Percentiles rank a stretch among this genome's conserved stretches.
Evolutionary conservation across 164 flowering plant genomes (phyloP).

Genomic region (grape (Vitis vinifera)): ASM3070453v1 NC_081805.1:27464001-27464500

Average conservation of each 20-base stretch:
- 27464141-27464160: slow-evolving; percentile 87
- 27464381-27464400: slow-evolving; percentile 98
- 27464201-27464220: slow-evolving; percentile 90
- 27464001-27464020: slow-evolving; percentile 40
- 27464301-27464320: slow-evolving; percentile 75
- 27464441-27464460: slow-evolving; percentile 82
- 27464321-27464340: slow-evolving; percentile 78
- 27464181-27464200: slow-evolving; percentile 64
- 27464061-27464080: slow-evolving; percentile 96
- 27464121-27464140: slow-evolving; percentile 94
- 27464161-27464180: slow-evolving; percentile 77
- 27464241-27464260: slow-evolving; percentile 78
- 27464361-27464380: slow-evolving; percentile 70
- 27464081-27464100: slow-evolving; percentile 95
- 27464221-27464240: slow-evolving; percentile 87
- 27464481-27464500: slow-evolving; percentile 82
- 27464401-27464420: slow-evolving; percentile 74
- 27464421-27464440: slow-evolving; percentile 80
- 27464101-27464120: slow-evolving; percentile 84
- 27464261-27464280: slow-evolving; percentile 82
- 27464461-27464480: slow-evolving; percentile 85
- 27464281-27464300: slow-evolving; percentile 85
- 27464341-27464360: slow-evolving; percentile 99
- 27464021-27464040: slow-evolving; percentile 52
- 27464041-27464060: slow-evolving; percentile 88